phyloP scores from a whole-genome alignment of 75 land plant genomes.

The Cryptomeria japonica region DNA sequence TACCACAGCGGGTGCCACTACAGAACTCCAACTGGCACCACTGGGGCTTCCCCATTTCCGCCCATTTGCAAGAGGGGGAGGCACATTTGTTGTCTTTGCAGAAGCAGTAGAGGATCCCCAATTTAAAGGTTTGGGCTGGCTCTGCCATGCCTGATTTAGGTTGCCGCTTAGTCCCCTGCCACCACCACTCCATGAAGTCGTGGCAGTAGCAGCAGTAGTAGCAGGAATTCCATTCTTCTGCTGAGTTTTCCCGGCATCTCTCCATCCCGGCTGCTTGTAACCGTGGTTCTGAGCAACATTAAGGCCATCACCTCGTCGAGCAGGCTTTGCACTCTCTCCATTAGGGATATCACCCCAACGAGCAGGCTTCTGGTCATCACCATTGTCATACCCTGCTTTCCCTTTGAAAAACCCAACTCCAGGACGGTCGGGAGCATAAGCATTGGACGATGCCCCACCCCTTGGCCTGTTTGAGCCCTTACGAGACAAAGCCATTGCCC shows the following conservation, averaged over 20 bases:
- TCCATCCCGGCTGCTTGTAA: background rate
- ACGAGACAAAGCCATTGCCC: background rate
- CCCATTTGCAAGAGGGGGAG: slow-evolving; percentile 49
- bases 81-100: slow-evolving; percentile 16
- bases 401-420: too few species aligned
- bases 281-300: background rate
- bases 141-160: too few species aligned
- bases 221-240: background rate
- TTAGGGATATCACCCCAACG: background rate
- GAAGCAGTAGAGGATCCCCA: slow-evolving; percentile 18
- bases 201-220: background rate
- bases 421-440: too few species aligned
- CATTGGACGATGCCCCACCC: background rate
- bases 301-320: background rate
- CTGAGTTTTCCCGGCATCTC: background rate
- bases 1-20: background rate
- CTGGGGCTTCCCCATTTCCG: slow-evolving; percentile 37
- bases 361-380: background rate
- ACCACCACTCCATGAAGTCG: background rate
- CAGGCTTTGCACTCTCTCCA: too few species aligned
- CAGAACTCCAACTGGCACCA: background rate
- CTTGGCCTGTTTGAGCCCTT: background rate
- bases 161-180: background rate
- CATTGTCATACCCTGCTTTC: background rate
- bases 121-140: slow-evolving; percentile 13